Evolutionary conservation across 129 eudicot genomes (phyloP).

Genomic region (Deinandra increscens): DNA sequence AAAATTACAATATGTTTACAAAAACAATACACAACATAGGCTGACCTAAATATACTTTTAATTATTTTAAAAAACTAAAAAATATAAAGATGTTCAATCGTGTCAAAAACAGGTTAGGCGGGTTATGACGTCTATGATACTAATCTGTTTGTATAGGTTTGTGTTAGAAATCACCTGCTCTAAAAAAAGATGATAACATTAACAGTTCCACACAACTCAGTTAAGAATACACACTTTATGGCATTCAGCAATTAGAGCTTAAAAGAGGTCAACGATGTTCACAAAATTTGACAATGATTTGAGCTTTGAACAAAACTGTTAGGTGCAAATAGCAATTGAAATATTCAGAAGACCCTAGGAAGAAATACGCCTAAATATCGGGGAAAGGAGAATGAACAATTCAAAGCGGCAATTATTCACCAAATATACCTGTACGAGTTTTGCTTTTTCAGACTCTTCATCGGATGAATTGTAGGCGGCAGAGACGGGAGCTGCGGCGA

Average conservation of each 20-base stretch:
- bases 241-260: not conserved
- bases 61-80: too few species aligned
- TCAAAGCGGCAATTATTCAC: not conserved
- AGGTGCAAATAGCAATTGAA: not conserved
- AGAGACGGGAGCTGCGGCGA: constrained; percentile 53
- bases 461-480: constrained; percentile 31
- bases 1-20: too few species aligned
- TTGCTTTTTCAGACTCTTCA: constrained; percentile 68
- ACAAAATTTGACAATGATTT: not conserved
- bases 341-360: constrained; percentile 2
- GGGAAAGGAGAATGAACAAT: not conserved
- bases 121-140: too few species aligned
- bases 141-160: too few species aligned
- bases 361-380: not conserved
- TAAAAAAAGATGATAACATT: too few species aligned
- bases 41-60: too few species aligned
- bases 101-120: too few species aligned
- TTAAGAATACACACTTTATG: not conserved
- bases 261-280: not conserved
- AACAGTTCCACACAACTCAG: not conserved
- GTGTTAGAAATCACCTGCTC: too few species aligned
- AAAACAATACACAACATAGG: too few species aligned
- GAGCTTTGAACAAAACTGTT: not conserved
- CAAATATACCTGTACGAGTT: constrained; percentile 83
- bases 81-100: too few species aligned